Evolutionary conservation across 1,284 basidiomycete genomes (phyloP).

Genomic region (Ustanciosporium gigantosporum): DNA sequence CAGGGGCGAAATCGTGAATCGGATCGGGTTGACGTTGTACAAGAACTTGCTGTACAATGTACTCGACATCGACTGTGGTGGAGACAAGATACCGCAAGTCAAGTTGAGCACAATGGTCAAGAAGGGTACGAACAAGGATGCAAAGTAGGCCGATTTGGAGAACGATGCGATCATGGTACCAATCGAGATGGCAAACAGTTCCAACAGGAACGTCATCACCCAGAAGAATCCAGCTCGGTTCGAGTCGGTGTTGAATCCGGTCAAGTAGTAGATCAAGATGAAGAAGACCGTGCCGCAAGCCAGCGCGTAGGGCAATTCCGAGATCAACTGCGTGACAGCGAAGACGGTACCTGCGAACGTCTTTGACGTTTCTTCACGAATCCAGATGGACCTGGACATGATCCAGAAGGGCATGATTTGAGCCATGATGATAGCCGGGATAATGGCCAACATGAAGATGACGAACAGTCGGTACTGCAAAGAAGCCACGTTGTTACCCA

Average conservation of each 20-base stretch:
- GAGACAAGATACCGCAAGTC: constrained; percentile 72
- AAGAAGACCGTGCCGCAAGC: constrained; percentile 40
- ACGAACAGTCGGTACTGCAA: constrained; percentile 83
- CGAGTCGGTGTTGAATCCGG: constrained; percentile 67
- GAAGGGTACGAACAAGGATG: constrained; percentile 78
- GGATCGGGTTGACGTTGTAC: constrained; percentile 54
- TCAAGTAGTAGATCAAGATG: constrained; percentile 64
- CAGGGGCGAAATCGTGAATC: constrained; percentile 63
- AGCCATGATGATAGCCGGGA: constrained; percentile 76
- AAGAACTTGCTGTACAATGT: constrained; percentile 46
- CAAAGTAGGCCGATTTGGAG: constrained; percentile 67
- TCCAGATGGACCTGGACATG: constrained; percentile 67
- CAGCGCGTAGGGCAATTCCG: constrained; percentile 75
- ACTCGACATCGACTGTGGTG: constrained; percentile 59
- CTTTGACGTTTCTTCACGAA: constrained; percentile 52
- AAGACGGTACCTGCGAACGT: constrained; percentile 58
- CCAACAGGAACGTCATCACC: constrained; percentile 61
- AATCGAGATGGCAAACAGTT: constrained; percentile 46
- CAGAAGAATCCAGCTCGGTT: constrained; percentile 74
- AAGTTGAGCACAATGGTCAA: constrained; percentile 65
- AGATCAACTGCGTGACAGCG: constrained; percentile 52
- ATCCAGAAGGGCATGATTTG: constrained; percentile 87
- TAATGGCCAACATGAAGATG: constrained; percentile 66
- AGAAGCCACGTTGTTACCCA: constrained; percentile 71
- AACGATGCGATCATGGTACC: constrained; percentile 63